Percentiles rank a stretch among this genome's conserved stretches.
These are phyloP conservation scores for Coprinopsis cinerea DNA, from an alignment of 768 basidiomycete species.

Conservation along the genomic window DNA sequence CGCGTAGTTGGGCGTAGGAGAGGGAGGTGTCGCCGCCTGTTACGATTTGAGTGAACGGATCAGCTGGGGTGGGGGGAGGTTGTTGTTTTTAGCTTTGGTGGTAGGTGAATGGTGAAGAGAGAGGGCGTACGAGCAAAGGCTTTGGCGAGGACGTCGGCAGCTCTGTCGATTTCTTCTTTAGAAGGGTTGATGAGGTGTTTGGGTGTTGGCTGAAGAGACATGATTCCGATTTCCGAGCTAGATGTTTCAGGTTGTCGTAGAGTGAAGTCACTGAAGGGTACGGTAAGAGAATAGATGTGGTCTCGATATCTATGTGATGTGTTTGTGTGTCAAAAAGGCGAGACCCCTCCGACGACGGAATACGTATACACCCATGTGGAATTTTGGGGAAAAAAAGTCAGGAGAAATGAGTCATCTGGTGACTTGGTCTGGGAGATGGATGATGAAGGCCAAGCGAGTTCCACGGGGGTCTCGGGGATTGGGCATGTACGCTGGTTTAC, in stretches of 20 bases:
- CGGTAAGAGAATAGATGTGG: too few relatives aligned
- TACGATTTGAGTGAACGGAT: conserved; percentile 12
- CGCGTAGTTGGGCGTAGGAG: conserved; percentile 12
- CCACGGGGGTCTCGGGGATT: not conserved
- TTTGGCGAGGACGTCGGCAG: not conserved
- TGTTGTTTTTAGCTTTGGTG: not conserved
- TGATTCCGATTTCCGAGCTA: not conserved
- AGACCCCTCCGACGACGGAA: too few relatives aligned
- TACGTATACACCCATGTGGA: too few relatives aligned
- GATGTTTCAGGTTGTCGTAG: not conserved
- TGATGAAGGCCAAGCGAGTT: not conserved
- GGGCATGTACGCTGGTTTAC: not conserved
- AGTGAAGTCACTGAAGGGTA: not conserved
- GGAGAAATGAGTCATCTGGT: too few relatives aligned
- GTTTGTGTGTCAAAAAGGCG: too few relatives aligned
- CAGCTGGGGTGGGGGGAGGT: not conserved
- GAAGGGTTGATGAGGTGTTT: not conserved
- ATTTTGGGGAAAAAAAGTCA: too few relatives aligned
- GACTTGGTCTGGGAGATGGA: too few relatives aligned
- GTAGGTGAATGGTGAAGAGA: not conserved
- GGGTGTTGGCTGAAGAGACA: not conserved
- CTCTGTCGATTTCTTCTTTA: not conserved
- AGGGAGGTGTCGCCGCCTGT: conserved; percentile 19
- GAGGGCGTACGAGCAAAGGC: not conserved
- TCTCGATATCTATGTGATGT: too few relatives aligned